These are phyloP conservation scores for Mycena pura DNA, from an alignment of 768 basidiomycete species.

Conservation along the genomic window DNA sequence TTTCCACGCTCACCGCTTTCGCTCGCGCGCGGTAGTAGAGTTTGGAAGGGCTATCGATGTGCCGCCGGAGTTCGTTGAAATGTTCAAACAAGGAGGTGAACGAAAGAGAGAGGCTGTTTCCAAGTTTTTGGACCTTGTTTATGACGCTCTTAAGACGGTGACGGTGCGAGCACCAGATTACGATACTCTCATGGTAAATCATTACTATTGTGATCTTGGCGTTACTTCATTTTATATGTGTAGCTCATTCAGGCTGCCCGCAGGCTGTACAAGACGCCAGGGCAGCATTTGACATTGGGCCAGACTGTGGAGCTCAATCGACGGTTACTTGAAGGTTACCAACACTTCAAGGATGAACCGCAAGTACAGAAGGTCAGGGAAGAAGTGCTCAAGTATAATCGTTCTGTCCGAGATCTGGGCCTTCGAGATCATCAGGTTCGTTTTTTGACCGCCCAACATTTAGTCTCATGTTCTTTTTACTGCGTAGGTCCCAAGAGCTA, in stretches of 20 bases:
- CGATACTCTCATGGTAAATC: constrained; percentile 92
- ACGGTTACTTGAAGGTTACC: constrained; percentile 91
- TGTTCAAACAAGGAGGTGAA: constrained; percentile 88
- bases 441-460: neutral
- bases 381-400: constrained; percentile 89
- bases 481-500: constrained; percentile 80
- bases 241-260: constrained; percentile 96
- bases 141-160: constrained; percentile 93
- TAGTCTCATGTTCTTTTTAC: neutral
- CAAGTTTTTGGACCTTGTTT: constrained; percentile 88
- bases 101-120: constrained; percentile 90
- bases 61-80: constrained; percentile 80
- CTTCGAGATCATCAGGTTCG: constrained; percentile 90
- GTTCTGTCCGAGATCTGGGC: constrained; percentile 84
- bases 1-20: constrained; percentile 84
- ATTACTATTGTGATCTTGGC: neutral
- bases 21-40: constrained; percentile 95
- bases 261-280: constrained; percentile 90
- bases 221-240: constrained; percentile 9
- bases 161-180: constrained; percentile 96
- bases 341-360: constrained; percentile 91
- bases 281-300: constrained; percentile 89
- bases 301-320: constrained; percentile 97
- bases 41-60: constrained; percentile 92
- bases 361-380: constrained; percentile 79